phyloP scores from a whole-genome alignment of 805 yeast species.

The Kluyveromyces lactis region DNA sequence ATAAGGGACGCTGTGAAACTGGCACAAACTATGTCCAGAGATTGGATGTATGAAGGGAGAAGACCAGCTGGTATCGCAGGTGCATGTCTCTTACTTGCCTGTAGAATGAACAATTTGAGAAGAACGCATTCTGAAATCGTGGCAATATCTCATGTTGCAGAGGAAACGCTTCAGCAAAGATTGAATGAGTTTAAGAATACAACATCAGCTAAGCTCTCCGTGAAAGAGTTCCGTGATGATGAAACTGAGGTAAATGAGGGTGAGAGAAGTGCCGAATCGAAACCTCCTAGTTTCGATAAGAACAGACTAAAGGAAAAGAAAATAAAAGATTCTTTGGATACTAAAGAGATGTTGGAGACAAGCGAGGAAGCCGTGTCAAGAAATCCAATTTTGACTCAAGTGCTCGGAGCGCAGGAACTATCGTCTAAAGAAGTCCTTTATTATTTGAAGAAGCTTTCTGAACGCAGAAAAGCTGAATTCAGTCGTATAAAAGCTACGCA shows the following conservation, averaged over 20 bases:
- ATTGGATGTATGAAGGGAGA: conserved; percentile 95
- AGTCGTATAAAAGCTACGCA: conserved; percentile 23
- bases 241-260: conserved; percentile 13
- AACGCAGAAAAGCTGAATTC: conserved; percentile 22
- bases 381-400: conserved; percentile 37
- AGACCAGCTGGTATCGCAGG: conserved; percentile 99
- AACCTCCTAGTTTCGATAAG: conserved; percentile 77
- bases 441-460: conserved; percentile 27
- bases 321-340: conserved; percentile 28
- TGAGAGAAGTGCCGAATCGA: conserved; percentile 34
- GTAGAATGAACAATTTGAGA: conserved; percentile 92
- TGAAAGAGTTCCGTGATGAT: conserved; percentile 61
- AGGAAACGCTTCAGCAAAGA: conserved; percentile 84
- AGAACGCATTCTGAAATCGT: conserved; percentile 90
- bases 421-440: conserved; percentile 39
- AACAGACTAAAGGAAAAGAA: conserved; percentile 47
- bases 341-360: conserved; percentile 22
- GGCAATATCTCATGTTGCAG: conserved; percentile 91
- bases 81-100: conserved; percentile 86
- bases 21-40: conserved; percentile 85
- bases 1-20: conserved; percentile 79
- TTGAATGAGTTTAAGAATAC: conserved; percentile 82
- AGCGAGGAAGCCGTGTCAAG: conserved; percentile 33
- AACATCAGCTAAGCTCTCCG: conserved; percentile 61
- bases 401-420: conserved; percentile 36